Evolutionary conservation across 352 stramenopile species (phyloP), one percentile per base, ranked within the genome.

Genomic region (Phytophthora meadii): DNA sequence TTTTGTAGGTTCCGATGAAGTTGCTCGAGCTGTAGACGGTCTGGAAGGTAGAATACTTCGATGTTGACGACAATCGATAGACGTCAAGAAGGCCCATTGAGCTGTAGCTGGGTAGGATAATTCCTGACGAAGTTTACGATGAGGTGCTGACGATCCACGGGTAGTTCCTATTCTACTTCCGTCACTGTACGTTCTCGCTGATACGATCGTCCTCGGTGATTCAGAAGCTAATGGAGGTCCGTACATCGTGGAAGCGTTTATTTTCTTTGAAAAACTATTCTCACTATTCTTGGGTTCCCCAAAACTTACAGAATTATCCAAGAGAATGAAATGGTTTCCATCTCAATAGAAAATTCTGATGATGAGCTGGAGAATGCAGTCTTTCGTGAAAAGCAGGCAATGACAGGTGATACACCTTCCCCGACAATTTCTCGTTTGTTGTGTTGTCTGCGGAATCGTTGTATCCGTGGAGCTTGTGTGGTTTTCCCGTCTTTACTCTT

Each of bases 371-470:
- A 89, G 48, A 88, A 80, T 42, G 79, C 81, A 4, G 80, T 87
- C 15, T 92, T 85, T 68, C 68, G 87, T 47, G 83, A 92, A 24
- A 85, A 83, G 41, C 64, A 87, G 27, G 61, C 55, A 4, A 41
- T 68, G 24, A 39, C 14, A 11, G 42, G 40, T 7, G 61, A 74
- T 22, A 56, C 75, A 24, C 72, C 74, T 10, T 74, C 72, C 2
- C 73, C 55, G 1, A 65, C 58, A 14, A 83, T 90, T 68, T 74
- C 86, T 22, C 36, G 56, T 0, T 54, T 92, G 45, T 67, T 92
- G 1, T 94, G 80, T 61, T 92, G 86, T 63, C 53, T 92, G 0
- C 77, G 79, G 7, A 92, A 79, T 46, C 77, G 84, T 27, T 89
- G 84, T 60, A 65, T 94, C 14, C 51, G 62, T 36, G 67, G 74